Evolutionary conservation across 306 rosid genomes (phyloP).

Genomic region (Crataegus laevigata): DNA sequence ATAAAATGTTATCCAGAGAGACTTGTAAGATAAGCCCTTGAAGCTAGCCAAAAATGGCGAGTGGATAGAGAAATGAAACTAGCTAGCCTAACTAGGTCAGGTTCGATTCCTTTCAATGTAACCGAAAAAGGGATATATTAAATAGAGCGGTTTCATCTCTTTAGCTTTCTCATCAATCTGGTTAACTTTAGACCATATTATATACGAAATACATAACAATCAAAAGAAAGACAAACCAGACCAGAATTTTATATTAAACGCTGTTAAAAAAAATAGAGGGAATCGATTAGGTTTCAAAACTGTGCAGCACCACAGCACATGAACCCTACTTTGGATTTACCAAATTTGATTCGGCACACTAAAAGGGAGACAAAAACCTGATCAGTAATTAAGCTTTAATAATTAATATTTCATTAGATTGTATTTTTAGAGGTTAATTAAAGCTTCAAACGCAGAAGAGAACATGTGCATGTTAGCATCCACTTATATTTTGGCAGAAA

Average conservation of each 20-base stretch:
- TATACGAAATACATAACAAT: not conserved
- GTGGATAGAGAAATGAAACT: no score
- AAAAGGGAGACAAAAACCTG: constrained; percentile 10
- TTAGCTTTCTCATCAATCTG: not conserved
- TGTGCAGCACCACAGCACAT: constrained; percentile 32
- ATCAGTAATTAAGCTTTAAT: constrained; percentile 3
- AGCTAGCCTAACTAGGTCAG: no score
- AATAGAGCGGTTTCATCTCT: not conserved
- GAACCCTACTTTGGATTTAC: constrained; percentile 35
- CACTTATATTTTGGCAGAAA: constrained; percentile 30
- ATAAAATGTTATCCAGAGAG: no score
- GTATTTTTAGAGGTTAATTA: constrained; percentile 11
- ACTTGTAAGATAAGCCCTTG: no score
- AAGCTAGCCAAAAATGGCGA: no score
- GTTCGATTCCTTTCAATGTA: no score
- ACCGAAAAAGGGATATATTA: no score
- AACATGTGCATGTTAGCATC: constrained; percentile 50
- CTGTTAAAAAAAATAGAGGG: not conserved
- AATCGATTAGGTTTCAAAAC: not conserved
- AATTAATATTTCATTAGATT: not conserved
- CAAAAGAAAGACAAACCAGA: not conserved
- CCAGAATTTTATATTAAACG: not conserved
- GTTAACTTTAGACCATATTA: not conserved
- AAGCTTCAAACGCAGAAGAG: constrained; percentile 19
- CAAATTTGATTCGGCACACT: not conserved